These are phyloP conservation scores for Apiospora marii DNA, from an alignment of 2,329 filamentous ascomycete genomes.

Conservation along the genomic window DNA sequence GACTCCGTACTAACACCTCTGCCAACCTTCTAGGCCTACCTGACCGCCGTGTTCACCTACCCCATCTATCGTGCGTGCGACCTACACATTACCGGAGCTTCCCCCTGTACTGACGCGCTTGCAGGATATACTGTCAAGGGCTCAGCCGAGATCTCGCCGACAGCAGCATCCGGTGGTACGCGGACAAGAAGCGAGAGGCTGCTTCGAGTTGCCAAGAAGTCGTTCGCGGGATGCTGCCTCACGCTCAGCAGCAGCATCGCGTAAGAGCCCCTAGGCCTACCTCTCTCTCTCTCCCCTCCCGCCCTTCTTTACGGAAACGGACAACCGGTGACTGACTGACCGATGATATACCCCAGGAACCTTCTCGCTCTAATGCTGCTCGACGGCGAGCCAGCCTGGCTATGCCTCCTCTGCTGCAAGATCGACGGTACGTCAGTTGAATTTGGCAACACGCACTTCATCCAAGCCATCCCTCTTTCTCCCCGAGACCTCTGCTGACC, in stretches of 20 bases:
- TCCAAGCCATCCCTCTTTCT: too few species aligned
- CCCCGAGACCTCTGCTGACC: too few species aligned
- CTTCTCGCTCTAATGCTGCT: neutral
- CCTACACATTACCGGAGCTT: neutral
- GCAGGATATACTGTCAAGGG: neutral
- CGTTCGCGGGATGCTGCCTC: neutral
- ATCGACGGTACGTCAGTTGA: neutral
- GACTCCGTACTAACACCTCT: neutral
- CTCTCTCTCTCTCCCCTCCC: too few species aligned
- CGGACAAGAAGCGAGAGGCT: neutral
- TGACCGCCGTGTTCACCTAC: neutral
- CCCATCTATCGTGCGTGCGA: neutral
- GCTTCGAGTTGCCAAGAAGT: neutral
- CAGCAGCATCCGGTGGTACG: neutral
- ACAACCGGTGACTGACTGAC: neutral
- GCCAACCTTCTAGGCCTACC: neutral
- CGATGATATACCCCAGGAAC: neutral
- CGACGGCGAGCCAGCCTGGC: conserved; percentile 12
- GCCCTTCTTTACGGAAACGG: neutral
- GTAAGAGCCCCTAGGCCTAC: neutral
- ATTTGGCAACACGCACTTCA: too few species aligned
- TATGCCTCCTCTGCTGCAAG: conserved; percentile 13
- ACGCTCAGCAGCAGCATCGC: neutral
- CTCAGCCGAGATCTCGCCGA: neutral
- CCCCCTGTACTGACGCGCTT: neutral